Evolutionary conservation across 2,329 filamentous ascomycete species (phyloP), one percentile per base, ranked within the genome.

Genomic region (Fusarium mundagurra): DNA sequence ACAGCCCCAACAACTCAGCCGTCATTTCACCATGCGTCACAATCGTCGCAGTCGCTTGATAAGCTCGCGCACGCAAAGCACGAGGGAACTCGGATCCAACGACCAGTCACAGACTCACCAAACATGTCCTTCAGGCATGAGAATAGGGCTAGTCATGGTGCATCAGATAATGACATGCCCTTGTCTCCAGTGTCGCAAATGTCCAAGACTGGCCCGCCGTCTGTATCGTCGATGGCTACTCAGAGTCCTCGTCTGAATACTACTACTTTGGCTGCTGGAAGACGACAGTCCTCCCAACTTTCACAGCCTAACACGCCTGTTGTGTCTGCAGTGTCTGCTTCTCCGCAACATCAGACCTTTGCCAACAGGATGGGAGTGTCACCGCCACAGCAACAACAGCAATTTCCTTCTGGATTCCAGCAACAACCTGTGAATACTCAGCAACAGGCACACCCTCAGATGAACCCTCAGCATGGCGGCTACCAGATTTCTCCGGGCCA

Each of bases 191-290:
- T 78, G 11, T 79, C 77, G 22, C 74, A 76, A 24, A n/a, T 61
- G 43, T 76, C 77, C 24, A 78, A 67, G 43, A 73, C 72, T 17
- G 71, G 72, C 7, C 72, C 77, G 4, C 70, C 76, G 24, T 79
- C 77, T 12, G 67, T 78, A 17, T 74, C 76, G 27, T 78, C 77
- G n/a, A 74, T 76, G 24, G 72, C 66, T 44, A 68, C 76, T n/a
- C 77, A 79, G 43, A 78, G 76, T 41, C 76, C 77, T 71, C 77
- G 63, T n/a, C 60, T 75, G 14, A 57, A 69, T 27, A 77, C 68
- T 24, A 62, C 65, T 14, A 51, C 64, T 14, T 45, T 64, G 34
- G 57, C 62, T 53, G 24, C 57, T 38, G 71, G 61, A 33, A 47
- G 61, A 27, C 71, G 66, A 41, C 75, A 66, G 24, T 76, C 74